Percentiles rank a stretch among this genome's conserved stretches.
Conservation (phyloP, 768 basidiomycete species). For the Asterophora lycoperdoides region DNA sequence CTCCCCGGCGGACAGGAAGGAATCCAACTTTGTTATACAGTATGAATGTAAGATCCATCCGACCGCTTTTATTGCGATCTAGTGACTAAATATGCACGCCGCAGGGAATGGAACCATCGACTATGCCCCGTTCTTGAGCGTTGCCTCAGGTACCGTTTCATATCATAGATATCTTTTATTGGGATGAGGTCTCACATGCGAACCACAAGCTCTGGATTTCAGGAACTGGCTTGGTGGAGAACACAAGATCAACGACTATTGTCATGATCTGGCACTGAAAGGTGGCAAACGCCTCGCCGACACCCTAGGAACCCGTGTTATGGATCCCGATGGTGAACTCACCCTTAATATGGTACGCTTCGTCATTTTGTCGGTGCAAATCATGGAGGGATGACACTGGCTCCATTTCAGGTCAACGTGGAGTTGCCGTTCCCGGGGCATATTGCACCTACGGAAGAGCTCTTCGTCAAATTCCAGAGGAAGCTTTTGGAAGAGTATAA, state of each 20-base stretch:
- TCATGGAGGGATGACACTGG: background rate
- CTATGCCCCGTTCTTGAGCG: slow-evolving; percentile 44
- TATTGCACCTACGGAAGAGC: slow-evolving; percentile 18
- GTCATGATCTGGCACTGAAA: slow-evolving; percentile 60
- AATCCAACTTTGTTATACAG: slow-evolving; percentile 38
- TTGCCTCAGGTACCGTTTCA: slow-evolving; percentile 38
- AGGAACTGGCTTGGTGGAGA: slow-evolving; percentile 81
- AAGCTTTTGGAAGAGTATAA: slow-evolving; percentile 33
- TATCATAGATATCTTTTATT: background rate
- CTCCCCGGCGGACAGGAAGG: slow-evolving; percentile 35
- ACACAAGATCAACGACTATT: slow-evolving; percentile 69
- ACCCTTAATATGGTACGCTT: slow-evolving; percentile 70
- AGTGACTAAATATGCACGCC: background rate
- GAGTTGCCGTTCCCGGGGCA: slow-evolving; percentile 34
- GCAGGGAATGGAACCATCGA: slow-evolving; percentile 60
- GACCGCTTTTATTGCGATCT: background rate
- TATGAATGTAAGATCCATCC: slow-evolving; percentile 30
- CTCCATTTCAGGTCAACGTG: slow-evolving; percentile 34
- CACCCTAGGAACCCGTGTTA: slow-evolving; percentile 56
- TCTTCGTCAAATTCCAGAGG: slow-evolving; percentile 23
- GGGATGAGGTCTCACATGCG: background rate
- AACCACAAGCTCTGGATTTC: slow-evolving; percentile 66
- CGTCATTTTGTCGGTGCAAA: background rate
- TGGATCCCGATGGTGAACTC: slow-evolving; percentile 61
- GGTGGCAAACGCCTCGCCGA: slow-evolving; percentile 65